Evolutionary conservation across 495 filamentous ascomycete genomes (phyloP).

Genomic region (Cercophora scortea): DNA sequence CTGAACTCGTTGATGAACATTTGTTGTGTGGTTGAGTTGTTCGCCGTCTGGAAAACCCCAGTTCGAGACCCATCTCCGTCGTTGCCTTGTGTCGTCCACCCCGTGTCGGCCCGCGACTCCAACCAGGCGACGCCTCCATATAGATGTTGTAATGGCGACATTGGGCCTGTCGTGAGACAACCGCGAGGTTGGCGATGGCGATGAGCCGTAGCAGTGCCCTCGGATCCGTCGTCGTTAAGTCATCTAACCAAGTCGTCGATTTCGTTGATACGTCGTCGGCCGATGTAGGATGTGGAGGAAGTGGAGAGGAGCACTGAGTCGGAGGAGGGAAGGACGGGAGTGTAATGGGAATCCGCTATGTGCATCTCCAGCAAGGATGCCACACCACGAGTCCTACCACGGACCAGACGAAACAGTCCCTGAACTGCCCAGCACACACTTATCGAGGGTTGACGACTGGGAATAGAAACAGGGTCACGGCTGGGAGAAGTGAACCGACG

Average conservation of each 20-base stretch:
- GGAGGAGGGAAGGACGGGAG: constrained; percentile 18
- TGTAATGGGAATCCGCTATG: constrained; percentile 13
- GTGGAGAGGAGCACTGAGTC: constrained; percentile 2
- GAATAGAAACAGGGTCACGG: constrained; percentile 32
- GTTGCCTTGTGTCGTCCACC: constrained; percentile 8
- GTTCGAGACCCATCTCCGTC: constrained; percentile 12
- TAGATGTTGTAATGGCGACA: constrained; percentile 26
- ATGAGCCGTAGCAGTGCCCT: constrained; percentile 35
- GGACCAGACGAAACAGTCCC: constrained; percentile 39
- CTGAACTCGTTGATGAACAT: constrained; percentile 33
- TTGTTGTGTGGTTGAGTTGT: constrained; percentile 20
- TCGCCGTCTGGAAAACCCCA: constrained; percentile 28
- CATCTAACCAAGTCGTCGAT: constrained; percentile 36
- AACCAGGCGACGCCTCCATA: constrained; percentile 30
- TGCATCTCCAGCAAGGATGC: neutral
- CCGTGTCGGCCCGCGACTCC: constrained; percentile 31
- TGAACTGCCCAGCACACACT: constrained; percentile 27
- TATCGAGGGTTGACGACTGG: constrained; percentile 19
- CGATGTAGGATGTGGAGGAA: constrained; percentile 18
- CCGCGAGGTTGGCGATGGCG: constrained; percentile 35
- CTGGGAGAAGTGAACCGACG: constrained; percentile 7
- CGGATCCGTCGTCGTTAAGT: constrained; percentile 33
- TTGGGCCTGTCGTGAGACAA: constrained; percentile 17
- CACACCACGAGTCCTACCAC: constrained; percentile 25
- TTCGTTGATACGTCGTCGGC: constrained; percentile 21